These are phyloP conservation scores for Cryptococcus depauperatus DNA, from an alignment of 1,284 basidiomycete species.

Conservation along the genomic window DNA sequence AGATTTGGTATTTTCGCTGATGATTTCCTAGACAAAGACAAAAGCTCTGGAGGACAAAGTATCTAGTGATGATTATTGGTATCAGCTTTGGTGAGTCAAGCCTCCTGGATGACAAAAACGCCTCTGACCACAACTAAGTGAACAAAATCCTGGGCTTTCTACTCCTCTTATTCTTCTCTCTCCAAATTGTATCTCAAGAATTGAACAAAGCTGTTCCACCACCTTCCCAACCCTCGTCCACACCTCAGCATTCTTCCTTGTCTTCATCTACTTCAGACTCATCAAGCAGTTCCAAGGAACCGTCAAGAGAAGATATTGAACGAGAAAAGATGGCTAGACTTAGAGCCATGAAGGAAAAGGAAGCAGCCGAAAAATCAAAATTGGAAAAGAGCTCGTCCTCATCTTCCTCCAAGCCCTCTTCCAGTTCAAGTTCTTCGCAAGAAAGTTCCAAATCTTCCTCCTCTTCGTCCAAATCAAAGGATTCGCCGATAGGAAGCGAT, in stretches of 20 bases:
- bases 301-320: slow-evolving; percentile 7
- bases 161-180: slow-evolving; percentile 25
- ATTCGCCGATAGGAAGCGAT: slow-evolving; percentile 5
- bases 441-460: slow-evolving; percentile 9
- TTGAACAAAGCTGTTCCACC: slow-evolving; percentile 15
- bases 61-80: slow-evolving; percentile 31
- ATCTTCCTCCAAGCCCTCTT: slow-evolving; percentile 8
- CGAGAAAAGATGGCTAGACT: slow-evolving; percentile 24
- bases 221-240: slow-evolving; percentile 4
- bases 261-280: slow-evolving; percentile 5
- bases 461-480: slow-evolving; percentile 10
- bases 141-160: slow-evolving; percentile 27
- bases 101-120: neutral
- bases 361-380: slow-evolving; percentile 10
- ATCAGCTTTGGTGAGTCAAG: slow-evolving; percentile 27
- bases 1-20: neutral
- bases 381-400: slow-evolving; percentile 5
- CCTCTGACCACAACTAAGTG: slow-evolving; percentile 16
- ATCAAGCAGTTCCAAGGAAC: neutral
- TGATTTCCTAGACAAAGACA: slow-evolving; percentile 21
- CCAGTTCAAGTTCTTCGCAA: slow-evolving; percentile 4
- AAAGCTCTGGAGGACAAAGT: slow-evolving; percentile 30
- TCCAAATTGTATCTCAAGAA: slow-evolving; percentile 32
- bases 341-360: slow-evolving; percentile 22
- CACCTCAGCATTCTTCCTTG: slow-evolving; percentile 2